Evolutionary conservation across 495 filamentous ascomycete genomes (phyloP), one percentile per base, ranked within the genome.

Genomic region (Penicillium paxilli): DNA sequence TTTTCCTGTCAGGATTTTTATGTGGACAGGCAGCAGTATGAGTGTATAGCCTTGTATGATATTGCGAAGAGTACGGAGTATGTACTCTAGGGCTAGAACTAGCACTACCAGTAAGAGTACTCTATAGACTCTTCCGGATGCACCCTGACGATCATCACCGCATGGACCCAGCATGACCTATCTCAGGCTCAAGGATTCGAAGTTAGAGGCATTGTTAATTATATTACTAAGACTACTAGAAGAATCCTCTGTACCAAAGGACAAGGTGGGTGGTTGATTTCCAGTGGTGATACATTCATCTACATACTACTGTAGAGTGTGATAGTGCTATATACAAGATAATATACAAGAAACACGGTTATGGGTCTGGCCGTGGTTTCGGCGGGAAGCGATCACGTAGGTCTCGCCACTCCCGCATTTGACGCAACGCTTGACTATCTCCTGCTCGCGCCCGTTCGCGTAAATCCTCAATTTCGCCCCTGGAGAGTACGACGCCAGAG

Each of bases 401-500:
- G 12, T 42, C 40, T 42, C 19, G 40, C 40, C 40, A 42, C 21
- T 42, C 40, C 10, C 40, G 40, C 40, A 42, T 42, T 14, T 42
- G 40, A 24, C 40, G 40, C 19, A 42, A 23, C 9, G 40, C 21
- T 11, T 20, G 40, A 42, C 40, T 23, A 42, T 42, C 40, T 10
- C 40, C 40, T 23, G 2, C 8, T 23, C 21, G 9, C 19, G 20
- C 40, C 40, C 10, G 5, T 23, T 42, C 40, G 6, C 10, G 19
- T 30, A 47, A 26, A 4, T 12, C 8, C 49, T 17, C 49, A 11
- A 56, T 38, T 28, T 49, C 54, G 28, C 32, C 33, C 8, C 32
- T 40, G 3, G 54, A 51, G 41, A 26, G 17, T 38, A 49, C 37
- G 10, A 58, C 47, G 24, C 46, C 47, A 0, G 52, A 47, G 17